Evolutionary conservation across 768 basidiomycete genomes (phyloP), one percentile per base, ranked within the genome.

Genomic region (Podaxis rugospora): DNA sequence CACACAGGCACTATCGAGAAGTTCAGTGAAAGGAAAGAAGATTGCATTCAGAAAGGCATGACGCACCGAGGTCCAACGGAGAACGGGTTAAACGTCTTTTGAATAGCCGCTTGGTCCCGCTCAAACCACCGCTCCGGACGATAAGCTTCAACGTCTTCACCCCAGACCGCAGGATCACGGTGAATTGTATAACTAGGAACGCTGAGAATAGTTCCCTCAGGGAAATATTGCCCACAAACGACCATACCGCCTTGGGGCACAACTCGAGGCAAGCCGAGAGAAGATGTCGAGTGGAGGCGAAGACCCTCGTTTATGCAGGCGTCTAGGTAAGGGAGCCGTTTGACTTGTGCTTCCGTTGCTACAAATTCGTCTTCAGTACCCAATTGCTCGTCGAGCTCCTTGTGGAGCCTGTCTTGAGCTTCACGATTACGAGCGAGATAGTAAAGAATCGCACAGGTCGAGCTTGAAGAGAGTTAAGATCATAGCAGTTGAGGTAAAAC

Each of bases 61-160:
- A 74, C 78, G 56, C 67, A 86, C 87, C 90, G 79, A 14, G 93
- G 93, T 2, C 93, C 93, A 62, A 83, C 83, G 1, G 90, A 92
- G 71, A 93, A 95, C 0, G 91, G 90, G 66, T 95, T 95, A 71
- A 94, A 95, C 0, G 87, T 80, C 70, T 82, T 86, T 66, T 89
- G 83, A 10, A 90, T 83, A 28, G 72, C 73, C 16, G 77, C 79
- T 63, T 80, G 72, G 67, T 90, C 85, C 49, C 79, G 74, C 67
- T 92, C 91, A 63, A 93, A 85, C 91, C 91, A 96, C 28, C 94
- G 78, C 67, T 95, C 93, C 0, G 93, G 93, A 37, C 91, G 75
- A 76, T 81, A 95, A 5, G 66, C 80, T 42, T 90, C 87, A 27
- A 82, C 77, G 67, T 95, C 93, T 4, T 82, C 79, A 5, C 94